A percentile compares a stretch with the other conserved stretches of the same genome.
Evolutionary conservation across 2,329 filamentous ascomycete species (phyloP).

Genomic region (Phymatotrichopsis omnivora): DNA sequence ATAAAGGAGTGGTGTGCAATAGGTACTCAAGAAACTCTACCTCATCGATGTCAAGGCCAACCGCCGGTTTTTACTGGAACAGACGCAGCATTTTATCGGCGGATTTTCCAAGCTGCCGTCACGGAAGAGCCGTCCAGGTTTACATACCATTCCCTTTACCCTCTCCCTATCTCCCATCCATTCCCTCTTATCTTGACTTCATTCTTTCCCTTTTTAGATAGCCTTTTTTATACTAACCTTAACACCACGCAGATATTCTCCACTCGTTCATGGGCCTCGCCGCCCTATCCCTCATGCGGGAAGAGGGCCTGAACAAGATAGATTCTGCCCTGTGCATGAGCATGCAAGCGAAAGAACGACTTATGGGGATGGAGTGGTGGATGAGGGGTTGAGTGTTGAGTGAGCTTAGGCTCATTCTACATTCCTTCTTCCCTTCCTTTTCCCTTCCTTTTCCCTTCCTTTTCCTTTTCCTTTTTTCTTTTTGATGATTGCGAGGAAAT

Average conservation of each 20-base stretch:
- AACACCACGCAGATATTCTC: constrained; percentile 59
- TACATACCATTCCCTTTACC: too few relatives aligned
- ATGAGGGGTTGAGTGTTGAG: too few relatives aligned
- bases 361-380: constrained; percentile 38
- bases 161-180: constrained; percentile 5
- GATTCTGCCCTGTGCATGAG: constrained; percentile 71
- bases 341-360: constrained; percentile 44
- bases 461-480: too few relatives aligned
- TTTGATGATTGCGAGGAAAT: too few relatives aligned
- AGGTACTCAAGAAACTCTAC: constrained; percentile 49
- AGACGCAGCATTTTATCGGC: constrained; percentile 77
- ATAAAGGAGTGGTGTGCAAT: too few relatives aligned
- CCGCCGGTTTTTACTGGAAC: constrained; percentile 69
- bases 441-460: too few relatives aligned
- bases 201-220: neutral
- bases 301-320: constrained; percentile 57
- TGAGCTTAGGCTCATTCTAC: too few relatives aligned
- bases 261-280: constrained; percentile 84
- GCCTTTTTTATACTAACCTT: neutral
- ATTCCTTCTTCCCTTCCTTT: too few relatives aligned
- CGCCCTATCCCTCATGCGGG: constrained; percentile 62
- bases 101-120: constrained; percentile 63
- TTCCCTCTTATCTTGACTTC: neutral
- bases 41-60: constrained; percentile 52
- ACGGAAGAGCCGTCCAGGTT: constrained; percentile 48